A percentile compares a stretch with the other conserved stretches of the same genome.
Conservation (phyloP, 163 green algal species). For the Prototheca wickerhamii region DNA sequence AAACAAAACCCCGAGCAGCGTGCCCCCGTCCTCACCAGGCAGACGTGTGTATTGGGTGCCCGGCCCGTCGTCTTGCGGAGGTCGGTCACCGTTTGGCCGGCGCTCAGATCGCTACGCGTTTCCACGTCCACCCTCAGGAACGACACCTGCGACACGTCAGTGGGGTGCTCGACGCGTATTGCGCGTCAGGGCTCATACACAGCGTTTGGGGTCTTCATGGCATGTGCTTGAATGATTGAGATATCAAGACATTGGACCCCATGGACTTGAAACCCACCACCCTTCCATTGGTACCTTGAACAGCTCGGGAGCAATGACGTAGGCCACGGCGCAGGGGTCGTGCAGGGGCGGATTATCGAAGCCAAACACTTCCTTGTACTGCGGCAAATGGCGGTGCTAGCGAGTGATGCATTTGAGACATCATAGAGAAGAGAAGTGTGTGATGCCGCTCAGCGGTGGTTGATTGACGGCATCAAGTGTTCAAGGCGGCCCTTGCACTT, state of each 20-base stretch:
- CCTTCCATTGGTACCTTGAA: slow-evolving; percentile 52
- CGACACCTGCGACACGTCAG: slow-evolving; percentile 32
- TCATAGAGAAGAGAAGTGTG: too few relatives aligned
- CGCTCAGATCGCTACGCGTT: slow-evolving; percentile 43
- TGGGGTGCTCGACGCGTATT: background rate
- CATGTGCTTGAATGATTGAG: too few relatives aligned
- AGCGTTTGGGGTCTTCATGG: too few relatives aligned
- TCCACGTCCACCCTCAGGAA: slow-evolving; percentile 71
- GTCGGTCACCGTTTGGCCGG: slow-evolving; percentile 81
- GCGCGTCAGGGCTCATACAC: background rate
- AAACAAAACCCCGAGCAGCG: background rate
- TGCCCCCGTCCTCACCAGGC: slow-evolving; percentile 8
- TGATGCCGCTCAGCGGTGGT: too few relatives aligned
- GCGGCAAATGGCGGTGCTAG: too few relatives aligned
- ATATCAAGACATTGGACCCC: too few relatives aligned
- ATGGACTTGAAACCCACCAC: too few relatives aligned
- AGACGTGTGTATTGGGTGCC: slow-evolving; percentile 24
- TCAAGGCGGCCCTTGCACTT: background rate
- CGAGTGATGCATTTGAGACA: too few relatives aligned
- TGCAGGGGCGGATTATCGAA: slow-evolving; percentile 85
- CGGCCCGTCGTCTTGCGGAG: slow-evolving; percentile 43
- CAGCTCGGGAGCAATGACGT: slow-evolving; percentile 61
- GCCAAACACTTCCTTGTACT: slow-evolving; percentile 47
- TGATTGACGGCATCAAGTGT: too few relatives aligned
- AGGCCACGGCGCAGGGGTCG: slow-evolving; percentile 86